A percentile compares a stretch with the other conserved stretches of the same genome.
phyloP scores from a whole-genome alignment of 2,329 filamentous ascomycete genomes.

The Aureobasidium sp. region DNA sequence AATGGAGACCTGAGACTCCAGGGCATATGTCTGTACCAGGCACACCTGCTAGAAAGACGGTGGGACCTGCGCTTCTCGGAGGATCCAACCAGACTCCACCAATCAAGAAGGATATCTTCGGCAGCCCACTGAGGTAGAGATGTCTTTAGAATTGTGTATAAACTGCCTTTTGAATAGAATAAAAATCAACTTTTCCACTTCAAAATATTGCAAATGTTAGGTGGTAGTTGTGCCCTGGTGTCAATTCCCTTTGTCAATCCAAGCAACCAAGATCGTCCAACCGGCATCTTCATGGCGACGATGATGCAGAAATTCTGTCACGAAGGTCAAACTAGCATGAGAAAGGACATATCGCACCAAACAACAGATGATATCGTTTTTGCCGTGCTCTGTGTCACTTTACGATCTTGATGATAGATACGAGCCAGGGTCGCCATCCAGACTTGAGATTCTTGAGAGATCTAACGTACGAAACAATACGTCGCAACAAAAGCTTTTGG shows the following conservation, averaged over 20 bases:
- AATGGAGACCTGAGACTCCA: constrained; percentile 21
- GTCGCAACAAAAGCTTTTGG: too few species aligned
- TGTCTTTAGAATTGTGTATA: background rate
- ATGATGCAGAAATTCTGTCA: background rate
- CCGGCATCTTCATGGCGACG: background rate
- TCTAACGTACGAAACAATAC: too few species aligned
- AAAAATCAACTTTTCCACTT: background rate
- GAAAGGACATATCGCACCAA: background rate
- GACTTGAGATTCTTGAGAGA: background rate
- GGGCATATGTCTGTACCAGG: constrained; percentile 22
- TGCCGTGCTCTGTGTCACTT: background rate
- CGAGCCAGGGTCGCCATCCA: background rate
- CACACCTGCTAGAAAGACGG: constrained; percentile 24
- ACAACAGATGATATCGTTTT: background rate
- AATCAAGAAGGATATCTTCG: constrained; percentile 22
- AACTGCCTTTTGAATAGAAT: background rate
- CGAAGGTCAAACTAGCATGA: background rate
- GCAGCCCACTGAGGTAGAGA: constrained; percentile 27
- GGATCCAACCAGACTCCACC: constrained; percentile 21
- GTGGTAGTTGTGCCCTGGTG: too few species aligned
- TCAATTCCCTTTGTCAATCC: background rate
- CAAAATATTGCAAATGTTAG: too few species aligned
- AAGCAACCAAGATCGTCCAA: background rate
- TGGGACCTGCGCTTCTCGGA: constrained; percentile 16
- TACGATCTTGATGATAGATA: background rate